Evolutionary conservation across 1,139 yeast genomes (phyloP), one percentile per base, ranked within the genome.

Genomic region (Candida tetrigidarum): DNA sequence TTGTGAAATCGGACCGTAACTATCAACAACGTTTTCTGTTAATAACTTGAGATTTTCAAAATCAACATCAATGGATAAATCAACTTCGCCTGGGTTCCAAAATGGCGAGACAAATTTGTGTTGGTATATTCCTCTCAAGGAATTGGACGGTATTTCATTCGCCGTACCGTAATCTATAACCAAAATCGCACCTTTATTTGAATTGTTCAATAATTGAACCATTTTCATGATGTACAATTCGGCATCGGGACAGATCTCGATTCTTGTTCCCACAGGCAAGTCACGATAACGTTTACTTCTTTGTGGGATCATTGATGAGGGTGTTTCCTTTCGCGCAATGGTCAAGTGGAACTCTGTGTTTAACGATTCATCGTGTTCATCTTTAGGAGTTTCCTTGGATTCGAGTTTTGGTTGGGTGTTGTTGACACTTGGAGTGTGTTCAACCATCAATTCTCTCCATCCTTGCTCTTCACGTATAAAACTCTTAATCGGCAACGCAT

Each of bases 61-160:
- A 61, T 89, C 96, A 10, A 89, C 96, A 58, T 89, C 96, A 1
- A 86, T 84, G 0, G 96, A 87, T 38, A 89, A 71, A 64, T 89
- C 96, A 3, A 87, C 92, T 37, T 81, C 80, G 3, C 96, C 96
- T 0, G 96, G 96, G 23, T 72, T 71, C 25, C 65, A 71, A 51
- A 87, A 85, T 1, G 96, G 96, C n/a, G 85, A 81, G 1, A 86
- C 93, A 54, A 89, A 77, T 54, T 80, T 78, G 61, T 89, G 96
- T 55, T 81, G 70, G 53, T 80, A 76, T 49, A 89, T 88, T 0
- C 91, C 96, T 38, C 96, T 72, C 34, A 89, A 69, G 0, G 92
- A 74, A 56, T 84, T 83, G 26, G 79, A 78, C 5, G 64, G 63
- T 12, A 87, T 74, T 1, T 80, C 77, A 4, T 69, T 67, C 3